Conservation (phyloP, 75 land plant species). For the Pseudotsuga menziesii region DNA sequence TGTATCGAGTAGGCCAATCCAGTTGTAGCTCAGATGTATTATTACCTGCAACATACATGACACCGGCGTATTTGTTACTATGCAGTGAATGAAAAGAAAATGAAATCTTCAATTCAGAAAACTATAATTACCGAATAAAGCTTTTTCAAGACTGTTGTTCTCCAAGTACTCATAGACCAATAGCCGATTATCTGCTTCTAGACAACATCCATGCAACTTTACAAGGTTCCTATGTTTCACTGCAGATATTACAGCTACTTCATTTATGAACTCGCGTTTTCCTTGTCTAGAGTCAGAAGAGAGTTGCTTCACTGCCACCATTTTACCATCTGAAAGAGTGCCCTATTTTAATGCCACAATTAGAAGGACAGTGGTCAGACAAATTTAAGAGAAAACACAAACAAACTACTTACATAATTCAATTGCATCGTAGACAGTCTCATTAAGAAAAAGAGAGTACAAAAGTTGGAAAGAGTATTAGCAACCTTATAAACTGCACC, state of each 20-base stretch:
- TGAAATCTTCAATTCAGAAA: neutral
- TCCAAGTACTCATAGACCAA: constrained; percentile 22
- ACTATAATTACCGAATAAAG: constrained; percentile 18
- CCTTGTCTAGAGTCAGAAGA: constrained; percentile 14
- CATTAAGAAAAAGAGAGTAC: neutral
- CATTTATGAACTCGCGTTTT: constrained; percentile 20
- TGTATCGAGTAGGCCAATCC: constrained; percentile 49
- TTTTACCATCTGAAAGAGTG: constrained; percentile 15
- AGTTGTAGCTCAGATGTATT: constrained; percentile 11
- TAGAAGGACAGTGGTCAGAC: neutral
- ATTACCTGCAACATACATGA: constrained; percentile 4
- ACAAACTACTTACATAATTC: too few relatives aligned
- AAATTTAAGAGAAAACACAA: neutral
- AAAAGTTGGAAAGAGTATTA: neutral
- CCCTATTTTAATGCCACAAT: constrained; percentile 11
- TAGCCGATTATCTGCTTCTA: constrained; percentile 14
- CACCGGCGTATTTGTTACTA: neutral
- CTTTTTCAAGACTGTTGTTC: constrained; percentile 17
- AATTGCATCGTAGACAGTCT: too few relatives aligned
- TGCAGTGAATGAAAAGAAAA: neutral
- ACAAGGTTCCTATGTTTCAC: constrained; percentile 27
- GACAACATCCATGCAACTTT: constrained; percentile 21
- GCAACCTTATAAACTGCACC: constrained; percentile 31
- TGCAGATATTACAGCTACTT: constrained; percentile 19
- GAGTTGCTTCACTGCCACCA: constrained; percentile 20